Evolutionary conservation across 2,329 filamentous ascomycete genomes (phyloP).

Genomic region (Trichoderma sp.): DNA sequence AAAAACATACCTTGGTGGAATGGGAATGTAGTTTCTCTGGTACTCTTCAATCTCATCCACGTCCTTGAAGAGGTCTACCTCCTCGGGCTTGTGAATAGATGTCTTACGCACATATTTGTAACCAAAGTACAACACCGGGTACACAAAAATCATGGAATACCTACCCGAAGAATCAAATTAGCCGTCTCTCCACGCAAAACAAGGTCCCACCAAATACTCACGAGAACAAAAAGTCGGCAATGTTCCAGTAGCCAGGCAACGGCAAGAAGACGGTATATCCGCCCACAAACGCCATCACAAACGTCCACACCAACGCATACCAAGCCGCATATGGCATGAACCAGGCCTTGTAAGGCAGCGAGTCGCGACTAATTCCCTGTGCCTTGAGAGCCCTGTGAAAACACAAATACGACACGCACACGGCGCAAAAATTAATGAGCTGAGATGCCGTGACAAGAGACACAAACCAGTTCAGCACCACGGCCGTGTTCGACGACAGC

Average conservation of each 20-base stretch:
- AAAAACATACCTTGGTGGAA: constrained; percentile 47
- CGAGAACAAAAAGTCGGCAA: constrained; percentile 70
- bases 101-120: constrained; percentile 72
- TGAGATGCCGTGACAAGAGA: constrained; percentile 68
- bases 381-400: constrained; percentile 67
- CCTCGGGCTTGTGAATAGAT: constrained; percentile 50
- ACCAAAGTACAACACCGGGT: constrained; percentile 63
- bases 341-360: constrained; percentile 66
- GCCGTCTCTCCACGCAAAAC: background rate
- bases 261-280: constrained; percentile 76
- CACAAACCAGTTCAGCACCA: constrained; percentile 71
- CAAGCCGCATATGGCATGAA: constrained; percentile 71
- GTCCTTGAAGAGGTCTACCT: constrained; percentile 62
- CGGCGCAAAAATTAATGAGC: constrained; percentile 68
- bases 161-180: constrained; percentile 26
- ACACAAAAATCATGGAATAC: constrained; percentile 71
- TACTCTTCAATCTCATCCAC: constrained; percentile 67
- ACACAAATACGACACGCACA: constrained; percentile 67
- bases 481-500: constrained; percentile 60
- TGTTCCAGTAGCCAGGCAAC: constrained; percentile 55
- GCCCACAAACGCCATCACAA: constrained; percentile 69
- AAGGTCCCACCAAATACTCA: constrained; percentile 35
- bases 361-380: constrained; percentile 65
- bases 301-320: constrained; percentile 59
- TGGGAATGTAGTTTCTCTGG: constrained; percentile 55